A percentile compares a stretch with the other conserved stretches of the same genome.
These are phyloP conservation scores for Cytauxzoon felis DNA, from an alignment of 169 alveolate species.

Conservation along the genomic window DNA sequence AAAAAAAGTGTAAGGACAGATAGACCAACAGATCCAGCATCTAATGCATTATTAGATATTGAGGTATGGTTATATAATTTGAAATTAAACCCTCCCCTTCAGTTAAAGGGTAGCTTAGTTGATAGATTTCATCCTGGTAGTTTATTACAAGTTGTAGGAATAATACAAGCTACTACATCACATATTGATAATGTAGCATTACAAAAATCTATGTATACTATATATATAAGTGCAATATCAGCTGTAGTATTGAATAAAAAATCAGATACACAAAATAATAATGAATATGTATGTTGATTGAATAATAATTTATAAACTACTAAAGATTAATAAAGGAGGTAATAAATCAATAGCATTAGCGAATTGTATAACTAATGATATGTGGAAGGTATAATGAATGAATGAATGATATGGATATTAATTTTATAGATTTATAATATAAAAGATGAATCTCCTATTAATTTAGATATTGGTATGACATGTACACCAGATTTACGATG, in stretches of 20 bases:
- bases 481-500: too few species aligned
- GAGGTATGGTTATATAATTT: slow-evolving; percentile 1
- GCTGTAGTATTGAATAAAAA: background rate
- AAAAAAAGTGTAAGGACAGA: background rate
- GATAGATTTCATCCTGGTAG: slow-evolving; percentile 38
- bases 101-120: slow-evolving; percentile 36
- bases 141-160: slow-evolving; percentile 28
- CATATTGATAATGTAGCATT: background rate
- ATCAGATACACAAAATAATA: background rate
- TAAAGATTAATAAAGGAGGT: too few species aligned
- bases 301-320: too few species aligned
- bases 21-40: background rate
- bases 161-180: slow-evolving; percentile 15
- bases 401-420: too few species aligned
- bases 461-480: too few species aligned
- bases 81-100: background rate
- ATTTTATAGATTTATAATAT: too few species aligned
- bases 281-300: background rate
- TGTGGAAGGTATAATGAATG: too few species aligned
- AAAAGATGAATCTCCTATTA: too few species aligned
- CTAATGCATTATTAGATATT: slow-evolving; percentile 21
- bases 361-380: background rate
- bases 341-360: too few species aligned
- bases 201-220: slow-evolving; percentile 14
- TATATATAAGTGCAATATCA: slow-evolving; percentile 27